Base-by-base conservation (phyloP, 2,329 filamentous ascomycete genomes). In the Corniculantispora saksenae region DNA sequence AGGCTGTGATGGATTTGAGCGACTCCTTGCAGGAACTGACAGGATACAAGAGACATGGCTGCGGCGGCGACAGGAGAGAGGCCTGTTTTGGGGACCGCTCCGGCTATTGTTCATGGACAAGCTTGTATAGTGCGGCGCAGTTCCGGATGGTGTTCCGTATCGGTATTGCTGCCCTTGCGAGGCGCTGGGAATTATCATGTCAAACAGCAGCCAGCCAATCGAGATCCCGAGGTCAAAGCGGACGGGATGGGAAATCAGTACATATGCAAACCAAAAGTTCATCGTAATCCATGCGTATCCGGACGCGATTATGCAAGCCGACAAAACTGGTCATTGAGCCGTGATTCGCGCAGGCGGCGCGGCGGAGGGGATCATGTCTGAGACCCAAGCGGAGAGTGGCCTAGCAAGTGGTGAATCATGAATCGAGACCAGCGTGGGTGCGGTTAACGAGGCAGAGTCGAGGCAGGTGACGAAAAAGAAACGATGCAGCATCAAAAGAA, bases 321-420 rank as follows among this genome's bases (percentile, higher is more conserved):
- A 13, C n/a, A 43, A 32, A 32, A 47, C 32, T 54, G 35, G 48
- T 19, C 25, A 21, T n/a, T 21, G 17, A 15, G 23, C 32, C 23
- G 38, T 35, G 19, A 62, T 62, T 27, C 50, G 27, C 38, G 27
- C 21, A 23, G 32, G 29, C 23, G 17, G 50, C 19, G 15, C 13
- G 12, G 25, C 5, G 17, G 10, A 48, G 40, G 25, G 10, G 27
- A 32, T 25, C 40, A 25, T 55, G 60, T 63, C 60, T 63, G 60
- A 63, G 60, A 63, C 60, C 15, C 3, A 17, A 43, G 45, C 60
- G 40, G 51, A 62, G 40, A n/a, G 40, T 25, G 38, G 27, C 40
- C 21, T 53, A 21, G 50, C 25, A 50, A 19, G 57, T 25, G 29
- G 58, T 29, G 58, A 15, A 61, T 61, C 58, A 21, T 13, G 35